Conservation (phyloP, 495 filamentous ascomycete species). For the Neurospora sp. region DNA sequence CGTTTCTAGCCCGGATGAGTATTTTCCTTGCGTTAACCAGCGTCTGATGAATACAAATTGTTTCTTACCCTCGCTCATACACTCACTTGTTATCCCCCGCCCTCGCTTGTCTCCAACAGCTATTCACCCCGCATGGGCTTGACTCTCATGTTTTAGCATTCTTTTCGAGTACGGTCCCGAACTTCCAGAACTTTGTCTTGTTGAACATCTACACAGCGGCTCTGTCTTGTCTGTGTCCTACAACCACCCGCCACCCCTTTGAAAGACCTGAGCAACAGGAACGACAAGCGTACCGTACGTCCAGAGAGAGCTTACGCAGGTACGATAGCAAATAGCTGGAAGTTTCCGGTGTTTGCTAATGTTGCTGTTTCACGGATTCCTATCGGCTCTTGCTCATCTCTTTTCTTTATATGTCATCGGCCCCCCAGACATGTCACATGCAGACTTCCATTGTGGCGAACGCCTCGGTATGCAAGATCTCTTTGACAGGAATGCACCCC, state of each 20-base stretch:
- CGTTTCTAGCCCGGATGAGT: too few relatives aligned
- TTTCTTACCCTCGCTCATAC: too few relatives aligned
- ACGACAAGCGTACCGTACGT: neutral
- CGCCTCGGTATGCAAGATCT: neutral
- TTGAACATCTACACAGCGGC: neutral
- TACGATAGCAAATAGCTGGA: neutral
- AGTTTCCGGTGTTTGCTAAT: neutral
- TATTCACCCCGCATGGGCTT: neutral
- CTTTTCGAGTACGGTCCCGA: neutral
- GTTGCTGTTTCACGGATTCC: neutral
- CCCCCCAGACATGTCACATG: neutral
- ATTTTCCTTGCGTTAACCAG: neutral
- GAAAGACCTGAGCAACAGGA: neutral
- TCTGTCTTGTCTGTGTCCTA: neutral
- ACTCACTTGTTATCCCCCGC: neutral
- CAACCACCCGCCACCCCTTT: neutral
- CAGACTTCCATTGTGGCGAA: neutral
- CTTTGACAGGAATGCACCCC: neutral
- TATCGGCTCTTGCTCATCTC: neutral
- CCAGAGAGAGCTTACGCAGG: neutral
- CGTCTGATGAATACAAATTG: neutral
- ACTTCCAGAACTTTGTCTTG: neutral
- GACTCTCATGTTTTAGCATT: neutral
- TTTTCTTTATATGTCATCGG: neutral
- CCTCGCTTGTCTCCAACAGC: neutral